Base-by-base conservation (phyloP, 257 asterid genomes). In the Paulownia fortunei region DNA sequence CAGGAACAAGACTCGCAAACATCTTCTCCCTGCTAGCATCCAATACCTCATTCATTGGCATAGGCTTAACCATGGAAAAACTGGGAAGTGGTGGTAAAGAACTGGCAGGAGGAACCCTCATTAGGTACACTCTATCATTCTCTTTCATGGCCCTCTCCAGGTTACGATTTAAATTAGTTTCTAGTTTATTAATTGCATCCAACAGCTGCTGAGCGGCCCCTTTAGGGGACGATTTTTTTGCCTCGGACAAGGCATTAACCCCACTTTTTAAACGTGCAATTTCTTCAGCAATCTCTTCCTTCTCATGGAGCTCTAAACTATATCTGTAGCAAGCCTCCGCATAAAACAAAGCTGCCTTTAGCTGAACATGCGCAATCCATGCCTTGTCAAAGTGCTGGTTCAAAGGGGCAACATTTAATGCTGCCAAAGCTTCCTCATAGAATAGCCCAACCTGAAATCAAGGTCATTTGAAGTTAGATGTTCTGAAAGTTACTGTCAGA, bases 271-370 rank as follows among this genome's bases (percentile, higher is more conserved):
- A 80, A 80, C 99, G 92, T 27, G 98, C 98, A 84, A 93, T 96
- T 83, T 96, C 99, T 87, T 96, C 97, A 41, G 92, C 98, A 66
- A 96, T 93, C 87, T 93, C 98, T 88, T 96, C 99, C 80, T 96
- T 96, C 69, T 86, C 96, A 76, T 96, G 99, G 42, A 96, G 90
- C 81, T 96, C 99, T 83, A 96, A 77, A 82, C 99, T 76, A 69
- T 86, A 92, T 78, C 98, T 87, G 81, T 92, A 92, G 85, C 97
- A 92, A 66, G 99, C 97, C 85, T 96, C 99, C 15, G 92, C 94
- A 79, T 88, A 93, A 87, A 96, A 93, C 75, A 96, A 86, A 83
- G 96, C 94, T 39, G 99, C 93, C 85, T 96, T 96, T 49, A 96
- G 85, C 84, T 93, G 99, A 79, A 96, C 91, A 75, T 93, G 99